A percentile compares a stretch with the other conserved stretches of the same genome.
Conservation (phyloP, 306 rosid genomes). For the Prunus fruticosa region DNA sequence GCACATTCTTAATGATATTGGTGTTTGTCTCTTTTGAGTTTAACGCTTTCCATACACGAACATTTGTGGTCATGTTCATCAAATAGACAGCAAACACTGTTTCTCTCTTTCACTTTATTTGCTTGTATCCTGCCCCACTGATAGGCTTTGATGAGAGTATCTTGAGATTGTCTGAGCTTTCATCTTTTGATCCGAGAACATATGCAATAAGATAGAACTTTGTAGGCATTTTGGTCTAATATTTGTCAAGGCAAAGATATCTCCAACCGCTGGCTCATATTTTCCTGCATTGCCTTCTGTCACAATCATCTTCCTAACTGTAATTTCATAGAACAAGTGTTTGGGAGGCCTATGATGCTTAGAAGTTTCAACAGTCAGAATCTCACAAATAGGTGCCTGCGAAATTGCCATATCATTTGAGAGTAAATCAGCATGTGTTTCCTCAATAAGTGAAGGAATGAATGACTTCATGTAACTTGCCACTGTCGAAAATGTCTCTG, state of each 20-base stretch:
- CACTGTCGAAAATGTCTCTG: slow-evolving; percentile 34
- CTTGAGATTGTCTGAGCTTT: not conserved
- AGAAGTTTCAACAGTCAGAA: slow-evolving; percentile 4
- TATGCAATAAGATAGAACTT: slow-evolving; percentile 31
- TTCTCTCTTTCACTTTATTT: not conserved
- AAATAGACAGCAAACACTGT: slow-evolving; percentile 20
- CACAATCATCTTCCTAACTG: not conserved
- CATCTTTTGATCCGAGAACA: not conserved
- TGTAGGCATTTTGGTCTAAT: slow-evolving; percentile 21
- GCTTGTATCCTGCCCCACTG: not conserved
- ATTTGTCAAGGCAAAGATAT: slow-evolving; percentile 48
- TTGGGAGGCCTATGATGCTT: slow-evolving; percentile 14
- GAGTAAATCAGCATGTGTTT: slow-evolving; percentile 43
- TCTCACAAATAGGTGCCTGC: slow-evolving; percentile 31
- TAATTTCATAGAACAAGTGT: slow-evolving; percentile 21
- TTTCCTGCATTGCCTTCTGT: not conserved
- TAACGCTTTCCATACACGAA: slow-evolving; percentile 26
- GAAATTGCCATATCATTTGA: slow-evolving; percentile 31
- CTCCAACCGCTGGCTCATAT: slow-evolving; percentile 47
- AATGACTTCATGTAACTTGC: slow-evolving; percentile 42
- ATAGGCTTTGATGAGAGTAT: slow-evolving; percentile 24
- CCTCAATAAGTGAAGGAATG: slow-evolving; percentile 46
- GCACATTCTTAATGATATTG: slow-evolving; percentile 29
- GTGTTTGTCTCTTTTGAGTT: slow-evolving; percentile 8
- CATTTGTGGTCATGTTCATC: slow-evolving; percentile 29